Conservation (phyloP, 2,329 filamentous ascomycete species). For the Talaromyces sp. region DNA sequence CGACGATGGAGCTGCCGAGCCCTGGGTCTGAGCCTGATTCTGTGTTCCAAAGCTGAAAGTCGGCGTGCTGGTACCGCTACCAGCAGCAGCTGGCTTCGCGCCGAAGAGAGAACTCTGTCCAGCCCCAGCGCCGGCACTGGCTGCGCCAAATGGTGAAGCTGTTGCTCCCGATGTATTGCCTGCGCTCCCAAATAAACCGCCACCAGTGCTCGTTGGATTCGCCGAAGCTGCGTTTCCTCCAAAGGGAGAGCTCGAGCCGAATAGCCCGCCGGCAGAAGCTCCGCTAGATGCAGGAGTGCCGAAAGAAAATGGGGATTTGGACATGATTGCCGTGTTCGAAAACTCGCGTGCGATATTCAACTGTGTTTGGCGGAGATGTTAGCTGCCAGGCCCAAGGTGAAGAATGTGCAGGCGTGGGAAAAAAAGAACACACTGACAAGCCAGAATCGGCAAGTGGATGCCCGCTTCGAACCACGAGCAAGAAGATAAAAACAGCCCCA, state of each 20-base stretch:
- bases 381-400: neutral
- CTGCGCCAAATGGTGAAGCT: conserved; percentile 30
- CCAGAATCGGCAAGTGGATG: neutral
- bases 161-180: conserved; percentile 24
- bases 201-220: conserved; percentile 22
- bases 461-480: neutral
- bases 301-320: conserved; percentile 34
- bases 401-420: neutral
- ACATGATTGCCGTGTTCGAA: conserved; percentile 18
- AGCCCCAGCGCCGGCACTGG: conserved; percentile 17
- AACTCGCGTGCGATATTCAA: neutral
- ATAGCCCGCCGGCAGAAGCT: conserved; percentile 27
- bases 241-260: conserved; percentile 29
- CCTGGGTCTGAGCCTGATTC: conserved; percentile 13
- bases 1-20: conserved; percentile 19
- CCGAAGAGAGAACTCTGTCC: conserved; percentile 25
- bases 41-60: conserved; percentile 31
- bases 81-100: conserved; percentile 14
- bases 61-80: conserved; percentile 18
- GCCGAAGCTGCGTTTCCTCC: conserved; percentile 25
- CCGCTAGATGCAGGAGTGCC: conserved; percentile 32
- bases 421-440: neutral
- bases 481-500: neutral
- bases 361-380: neutral
- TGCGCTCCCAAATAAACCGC: conserved; percentile 39